A percentile compares a stretch with the other conserved stretches of the same genome.
Conservation (phyloP, 2,329 filamentous ascomycete species). For the Penicillium sp. region DNA sequence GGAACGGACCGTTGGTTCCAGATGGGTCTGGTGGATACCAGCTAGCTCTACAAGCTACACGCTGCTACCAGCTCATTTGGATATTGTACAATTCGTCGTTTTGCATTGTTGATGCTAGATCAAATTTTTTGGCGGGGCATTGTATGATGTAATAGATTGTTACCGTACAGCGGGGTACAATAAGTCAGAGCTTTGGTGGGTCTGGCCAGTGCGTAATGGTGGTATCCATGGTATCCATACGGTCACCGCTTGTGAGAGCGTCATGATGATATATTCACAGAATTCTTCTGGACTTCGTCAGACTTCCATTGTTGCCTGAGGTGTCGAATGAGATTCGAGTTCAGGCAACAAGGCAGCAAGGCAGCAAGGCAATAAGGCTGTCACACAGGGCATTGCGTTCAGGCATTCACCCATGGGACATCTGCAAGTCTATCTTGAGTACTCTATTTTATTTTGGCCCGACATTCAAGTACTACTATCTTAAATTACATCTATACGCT, state of each 20-base stretch:
- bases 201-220: neutral
- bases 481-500: neutral
- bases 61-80: neutral
- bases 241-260: slow-evolving; percentile 4
- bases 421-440: neutral
- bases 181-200: neutral
- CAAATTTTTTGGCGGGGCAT: slow-evolving; percentile 19
- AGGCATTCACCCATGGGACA: neutral
- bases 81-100: slow-evolving; percentile 5
- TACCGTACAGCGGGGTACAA: neutral
- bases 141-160: slow-evolving; percentile 16
- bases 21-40: slow-evolving; percentile 13
- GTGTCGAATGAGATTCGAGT: neutral
- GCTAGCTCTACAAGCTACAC: slow-evolving; percentile 3
- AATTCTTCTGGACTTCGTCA: neutral
- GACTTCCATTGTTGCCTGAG: neutral
- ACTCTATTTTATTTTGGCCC: neutral
- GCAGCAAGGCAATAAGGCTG: neutral
- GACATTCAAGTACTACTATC: neutral
- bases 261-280: slow-evolving; percentile 20
- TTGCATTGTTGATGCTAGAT: neutral
- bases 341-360: neutral
- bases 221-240: slow-evolving; percentile 5
- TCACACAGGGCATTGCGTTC: too few relatives aligned
- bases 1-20: slow-evolving; percentile 11